A percentile compares a stretch with the other conserved stretches of the same genome.
phyloP scores from a whole-genome alignment of 2,329 filamentous ascomycete species.

The Escovopsis weberi region DNA sequence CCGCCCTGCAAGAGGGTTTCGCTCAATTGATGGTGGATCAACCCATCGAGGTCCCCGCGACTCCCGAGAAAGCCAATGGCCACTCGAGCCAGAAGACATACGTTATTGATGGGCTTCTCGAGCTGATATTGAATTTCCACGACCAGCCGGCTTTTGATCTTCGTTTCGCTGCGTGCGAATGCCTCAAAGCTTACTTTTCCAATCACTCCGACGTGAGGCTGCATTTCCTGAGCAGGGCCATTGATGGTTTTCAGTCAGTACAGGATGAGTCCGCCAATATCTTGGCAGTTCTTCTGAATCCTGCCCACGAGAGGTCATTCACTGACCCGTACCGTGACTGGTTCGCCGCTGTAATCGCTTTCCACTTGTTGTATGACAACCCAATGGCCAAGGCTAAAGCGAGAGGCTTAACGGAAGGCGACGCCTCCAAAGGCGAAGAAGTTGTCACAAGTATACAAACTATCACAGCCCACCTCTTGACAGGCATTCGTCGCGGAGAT shows the following conservation, averaged over 20 bases:
- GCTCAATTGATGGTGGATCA: constrained; percentile 68
- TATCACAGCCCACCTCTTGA: constrained; percentile 72
- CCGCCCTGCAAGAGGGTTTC: constrained; percentile 72
- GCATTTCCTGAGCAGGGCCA: constrained; percentile 78
- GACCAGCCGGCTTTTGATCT: constrained; percentile 59
- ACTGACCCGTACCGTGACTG: constrained; percentile 76
- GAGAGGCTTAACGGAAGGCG: constrained; percentile 75
- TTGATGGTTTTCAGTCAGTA: constrained; percentile 68
- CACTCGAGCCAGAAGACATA: constrained; percentile 46
- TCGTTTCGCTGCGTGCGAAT: constrained; percentile 73
- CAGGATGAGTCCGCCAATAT: constrained; percentile 79
- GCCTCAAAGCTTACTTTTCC: constrained; percentile 83
- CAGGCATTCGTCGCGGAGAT: constrained; percentile 58
- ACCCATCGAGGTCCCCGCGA: constrained; percentile 25
- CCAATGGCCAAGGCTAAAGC: constrained; percentile 63
- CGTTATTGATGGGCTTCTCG: constrained; percentile 85
- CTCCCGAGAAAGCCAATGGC: constrained; percentile 33
- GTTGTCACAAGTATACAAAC: constrained; percentile 89
- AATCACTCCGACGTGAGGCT: constrained; percentile 66
- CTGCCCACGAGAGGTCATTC: constrained; percentile 43
- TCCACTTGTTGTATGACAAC: constrained; percentile 75
- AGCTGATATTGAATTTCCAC: constrained; percentile 59
- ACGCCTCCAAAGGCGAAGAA: constrained; percentile 80
- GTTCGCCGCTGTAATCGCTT: constrained; percentile 77
- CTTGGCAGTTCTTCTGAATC: constrained; percentile 63